Evolutionary conservation across 768 basidiomycete species (phyloP).

Genomic region (Leccinum subtestaceum): DNA sequence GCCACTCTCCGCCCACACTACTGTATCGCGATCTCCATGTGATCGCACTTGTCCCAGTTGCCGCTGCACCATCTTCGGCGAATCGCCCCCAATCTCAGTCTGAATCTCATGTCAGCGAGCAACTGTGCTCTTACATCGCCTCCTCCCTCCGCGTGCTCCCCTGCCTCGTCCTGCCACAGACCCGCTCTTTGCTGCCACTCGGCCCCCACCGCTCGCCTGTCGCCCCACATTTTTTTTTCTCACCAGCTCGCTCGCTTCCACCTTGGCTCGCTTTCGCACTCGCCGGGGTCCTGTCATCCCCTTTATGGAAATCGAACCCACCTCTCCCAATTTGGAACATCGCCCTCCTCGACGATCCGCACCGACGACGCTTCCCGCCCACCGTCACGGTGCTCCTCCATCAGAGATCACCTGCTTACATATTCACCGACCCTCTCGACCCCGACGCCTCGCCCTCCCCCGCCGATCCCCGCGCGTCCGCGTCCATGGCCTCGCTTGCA

Average conservation of each 20-base stretch:
- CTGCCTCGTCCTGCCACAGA: slow-evolving; percentile 22
- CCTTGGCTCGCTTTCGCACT: slow-evolving; percentile 30
- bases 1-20: slow-evolving; percentile 32
- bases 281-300: slow-evolving; percentile 28
- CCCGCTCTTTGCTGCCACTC: slow-evolving; percentile 26
- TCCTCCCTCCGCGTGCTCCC: slow-evolving; percentile 12
- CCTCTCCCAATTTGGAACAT: slow-evolving; percentile 13
- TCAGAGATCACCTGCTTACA: slow-evolving; percentile 19
- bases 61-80: slow-evolving; percentile 34
- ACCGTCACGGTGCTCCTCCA: slow-evolving; percentile 8
- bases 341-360: slow-evolving; percentile 30
- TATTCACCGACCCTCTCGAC: slow-evolving; percentile 24
- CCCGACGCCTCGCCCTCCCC: slow-evolving; percentile 13
- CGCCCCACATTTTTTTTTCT: slow-evolving; percentile 11
- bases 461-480: slow-evolving; percentile 19
- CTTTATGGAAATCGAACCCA: slow-evolving; percentile 21
- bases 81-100: slow-evolving; percentile 30
- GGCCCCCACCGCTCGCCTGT: background rate
- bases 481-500: background rate
- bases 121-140: slow-evolving; percentile 17
- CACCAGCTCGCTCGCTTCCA: slow-evolving; percentile 24
- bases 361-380: slow-evolving; percentile 21
- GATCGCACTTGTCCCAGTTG: slow-evolving; percentile 29
- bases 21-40: slow-evolving; percentile 34
- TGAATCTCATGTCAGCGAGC: slow-evolving; percentile 32